Evolutionary conservation across 1,284 basidiomycete genomes (phyloP).

Genomic region (Cutaneotrichosporon sp.): DNA sequence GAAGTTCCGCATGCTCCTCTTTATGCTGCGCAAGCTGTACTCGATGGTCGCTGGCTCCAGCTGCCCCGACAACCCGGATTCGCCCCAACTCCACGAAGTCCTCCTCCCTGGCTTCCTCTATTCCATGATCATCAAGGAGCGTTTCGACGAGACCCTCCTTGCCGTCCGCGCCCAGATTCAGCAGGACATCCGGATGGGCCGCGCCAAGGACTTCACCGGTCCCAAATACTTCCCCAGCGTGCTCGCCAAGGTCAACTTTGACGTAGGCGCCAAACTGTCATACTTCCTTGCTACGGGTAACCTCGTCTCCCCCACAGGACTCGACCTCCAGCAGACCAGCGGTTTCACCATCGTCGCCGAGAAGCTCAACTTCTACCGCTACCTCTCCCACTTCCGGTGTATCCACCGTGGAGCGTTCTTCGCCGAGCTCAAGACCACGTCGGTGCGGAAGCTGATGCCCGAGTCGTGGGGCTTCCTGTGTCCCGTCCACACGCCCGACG

Average conservation of each 20-base stretch:
- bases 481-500: conserved; percentile 98
- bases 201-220: conserved; percentile 76
- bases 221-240: conserved; percentile 80
- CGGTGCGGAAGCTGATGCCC: conserved; percentile 92
- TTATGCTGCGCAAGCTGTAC: conserved; percentile 97
- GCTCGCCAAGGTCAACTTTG: conserved; percentile 75
- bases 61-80: conserved; percentile 95
- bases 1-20: conserved; percentile 96
- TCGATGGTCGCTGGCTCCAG: conserved; percentile 85
- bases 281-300: conserved; percentile 99
- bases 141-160: conserved; percentile 83
- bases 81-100: conserved; percentile 97
- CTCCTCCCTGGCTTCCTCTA: conserved; percentile 90
- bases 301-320: conserved; percentile 85
- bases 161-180: conserved; percentile 68
- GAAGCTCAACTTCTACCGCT: conserved; percentile 98
- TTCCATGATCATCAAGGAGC: conserved; percentile 97
- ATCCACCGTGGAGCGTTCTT: conserved; percentile 99
- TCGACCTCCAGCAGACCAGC: conserved; percentile 93
- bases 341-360: conserved; percentile 99
- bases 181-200: conserved; percentile 68
- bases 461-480: conserved; percentile 99
- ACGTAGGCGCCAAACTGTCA: conserved; percentile 81
- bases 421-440: conserved; percentile 96
- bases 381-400: conserved; percentile 96